Evolutionary conservation across 306 rosid species (phyloP), one percentile per base, ranked within the genome.

Genomic region (Malus fusca): DNA sequence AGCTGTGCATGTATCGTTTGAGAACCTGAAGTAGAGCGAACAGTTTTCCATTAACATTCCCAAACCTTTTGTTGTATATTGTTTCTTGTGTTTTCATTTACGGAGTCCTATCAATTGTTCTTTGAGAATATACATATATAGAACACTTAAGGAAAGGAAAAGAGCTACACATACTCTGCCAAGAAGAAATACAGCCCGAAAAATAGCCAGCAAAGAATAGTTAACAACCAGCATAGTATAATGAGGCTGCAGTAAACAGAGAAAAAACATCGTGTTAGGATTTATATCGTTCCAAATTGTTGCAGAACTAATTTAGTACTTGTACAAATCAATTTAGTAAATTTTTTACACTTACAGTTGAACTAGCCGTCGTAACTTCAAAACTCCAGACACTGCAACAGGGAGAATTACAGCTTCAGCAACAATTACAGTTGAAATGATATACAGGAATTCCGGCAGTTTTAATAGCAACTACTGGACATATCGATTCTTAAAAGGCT

Each of bases 131-230:
- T 66, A 37, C 42, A 37, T 37, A 2, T 7, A 37, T 7, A 37
- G 42, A 37, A 37, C 9, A 76, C 28, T 18, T 0, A 55, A 68
- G 11, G 53, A 72, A 66, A 42, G 23, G 58, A 62, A 56, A 82
- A 79, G 72, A 66, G 17, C 6, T 53, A 56, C 68, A 61, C 65
- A 82, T 85, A 92, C 96, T 85, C 84, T 61, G 85, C 80, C 18
- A 92, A 74, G 84, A 80, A 86, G 84, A 87, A 85, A 77, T 87
- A 92, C 46, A 87, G 63, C 68, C 92, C 97, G 68, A 86, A 88
- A 74, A 87, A 86, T 33, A 92, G 22, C 92, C 92, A 92, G 79
- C 91, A 87, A 51, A 90, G 59, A 75, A 77, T 81, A 30, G 88
- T 85, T 70, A 90, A 69, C 79, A 87, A 66, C 96, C 97, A 92